Base-by-base conservation (phyloP, 192 early-diverging fungal species). In the Funneliformis mosseae region DNA sequence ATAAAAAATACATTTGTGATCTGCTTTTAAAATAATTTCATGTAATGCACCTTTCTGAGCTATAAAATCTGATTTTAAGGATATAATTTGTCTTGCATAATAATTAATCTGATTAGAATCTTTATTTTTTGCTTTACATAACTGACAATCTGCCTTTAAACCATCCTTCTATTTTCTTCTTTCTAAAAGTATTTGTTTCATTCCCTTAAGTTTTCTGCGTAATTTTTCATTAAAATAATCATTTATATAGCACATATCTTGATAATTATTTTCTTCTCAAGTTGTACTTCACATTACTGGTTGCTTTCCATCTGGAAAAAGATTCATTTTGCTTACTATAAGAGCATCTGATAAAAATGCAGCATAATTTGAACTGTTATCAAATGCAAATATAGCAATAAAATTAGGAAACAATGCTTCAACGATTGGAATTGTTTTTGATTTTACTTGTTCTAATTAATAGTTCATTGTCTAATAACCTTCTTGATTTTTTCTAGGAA, bases 1-100 rank as follows among this genome's bases (percentile, higher is more conserved):
- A 48, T 83, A 83, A 45, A 76, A 80, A 38, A 80, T 70, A 60
- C 71, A 64, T 23, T 60, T 39, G 46, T 80, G 78, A 11, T 76
- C 39, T 50, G 64, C 25, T 43, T 71, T 41, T 62, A 33, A 41
- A 45, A 61, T 76, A 28, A 77, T 64, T 45, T 78, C 60, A 27
- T 45, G 42, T 25, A 78, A 7, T 8, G 21, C 50, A 3, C 68
- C 63, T 21, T 12, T 77, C 50, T 74, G 76, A 25, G 7, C 33
- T 27, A 38, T 12, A 12, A 78, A 81, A 72, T 67, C 80, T 5
- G 41, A 38, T 55, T 74, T 43, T 23, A 78, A 55, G 6, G 75
- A 61, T 45, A 83, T 43, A 67, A 81, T 83, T 39, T 55, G 39
- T 11, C 42, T 72, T 64, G 14, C 70, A 73, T 70, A 82, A 73